A percentile compares a stretch with the other conserved stretches of the same genome.
phyloP scores from a whole-genome alignment of 345 rosid species.

The Linum trigynum region DNA sequence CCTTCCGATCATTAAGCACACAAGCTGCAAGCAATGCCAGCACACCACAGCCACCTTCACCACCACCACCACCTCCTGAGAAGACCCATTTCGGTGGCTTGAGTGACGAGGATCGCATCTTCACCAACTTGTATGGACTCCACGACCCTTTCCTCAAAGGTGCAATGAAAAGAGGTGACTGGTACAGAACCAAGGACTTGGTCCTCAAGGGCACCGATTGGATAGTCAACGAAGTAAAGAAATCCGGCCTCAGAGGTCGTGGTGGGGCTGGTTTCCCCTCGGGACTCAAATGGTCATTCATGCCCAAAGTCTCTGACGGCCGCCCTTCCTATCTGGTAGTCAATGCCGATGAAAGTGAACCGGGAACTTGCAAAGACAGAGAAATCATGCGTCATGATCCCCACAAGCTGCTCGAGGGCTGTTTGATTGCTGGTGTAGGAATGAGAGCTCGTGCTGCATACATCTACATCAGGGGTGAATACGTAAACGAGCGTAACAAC shows the following conservation, averaged over 20 bases:
- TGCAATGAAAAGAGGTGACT: slow-evolving; percentile 92
- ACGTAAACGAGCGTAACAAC: slow-evolving; percentile 77
- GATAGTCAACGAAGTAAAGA: slow-evolving; percentile 90
- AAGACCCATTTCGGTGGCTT: slow-evolving; percentile 96
- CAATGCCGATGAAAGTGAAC: slow-evolving; percentile 99
- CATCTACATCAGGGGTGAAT: slow-evolving; percentile 93
- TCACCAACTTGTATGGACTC: slow-evolving; percentile 82
- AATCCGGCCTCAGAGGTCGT: slow-evolving; percentile 94
- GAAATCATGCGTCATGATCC: slow-evolving; percentile 98
- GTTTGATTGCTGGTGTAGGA: slow-evolving; percentile 96
- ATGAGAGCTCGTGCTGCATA: slow-evolving; percentile 97
- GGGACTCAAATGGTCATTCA: slow-evolving; percentile 97
- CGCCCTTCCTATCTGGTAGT: slow-evolving; percentile 98
- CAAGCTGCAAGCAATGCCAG: slow-evolving; percentile 59
- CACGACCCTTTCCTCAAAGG: slow-evolving; percentile 95
- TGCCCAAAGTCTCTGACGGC: slow-evolving; percentile 96
- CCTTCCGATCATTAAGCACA: slow-evolving; percentile 60
- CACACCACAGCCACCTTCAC: slow-evolving; percentile 33
- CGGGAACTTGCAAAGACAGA: slow-evolving; percentile 99
- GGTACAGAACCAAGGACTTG: slow-evolving; percentile 93
- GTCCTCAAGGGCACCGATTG: slow-evolving; percentile 95
- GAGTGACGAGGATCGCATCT: slow-evolving; percentile 90
- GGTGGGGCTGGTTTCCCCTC: slow-evolving; percentile 99
- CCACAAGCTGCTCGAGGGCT: slow-evolving; percentile 90
- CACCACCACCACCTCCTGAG: slow-evolving; percentile 87